phyloP scores from a whole-genome alignment of 139 green algal genomes.

The Desmodesmus armatus region DNA sequence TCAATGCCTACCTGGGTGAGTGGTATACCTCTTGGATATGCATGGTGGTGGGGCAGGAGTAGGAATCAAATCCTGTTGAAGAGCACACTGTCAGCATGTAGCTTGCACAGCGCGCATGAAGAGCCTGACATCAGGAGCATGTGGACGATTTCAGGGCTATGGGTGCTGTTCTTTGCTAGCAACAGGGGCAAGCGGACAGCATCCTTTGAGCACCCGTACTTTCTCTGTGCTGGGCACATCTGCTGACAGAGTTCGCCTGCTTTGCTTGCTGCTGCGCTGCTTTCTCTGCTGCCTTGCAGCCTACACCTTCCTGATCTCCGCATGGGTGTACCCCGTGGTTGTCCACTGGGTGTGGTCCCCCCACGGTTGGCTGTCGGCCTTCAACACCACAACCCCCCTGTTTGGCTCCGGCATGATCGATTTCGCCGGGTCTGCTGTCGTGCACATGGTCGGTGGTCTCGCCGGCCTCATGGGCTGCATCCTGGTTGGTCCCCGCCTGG shows the following conservation, averaged over 20 bases:
- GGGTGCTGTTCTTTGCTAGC: too few species aligned
- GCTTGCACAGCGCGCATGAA: too few species aligned
- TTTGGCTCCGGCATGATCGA: slow-evolving; percentile 81
- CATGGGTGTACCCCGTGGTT: slow-evolving; percentile 80
- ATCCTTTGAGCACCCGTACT: not conserved
- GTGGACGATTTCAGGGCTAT: too few species aligned
- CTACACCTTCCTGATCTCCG: slow-evolving; percentile 56
- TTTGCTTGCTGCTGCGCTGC: not conserved
- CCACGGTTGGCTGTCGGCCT: slow-evolving; percentile 73
- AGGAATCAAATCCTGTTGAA: too few species aligned
- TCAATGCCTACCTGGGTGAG: slow-evolving; percentile 71
- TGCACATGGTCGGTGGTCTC: slow-evolving; percentile 86
- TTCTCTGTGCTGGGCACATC: not conserved
- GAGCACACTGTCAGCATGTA: too few species aligned
- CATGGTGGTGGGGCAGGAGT: too few species aligned
- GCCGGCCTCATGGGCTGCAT: slow-evolving; percentile 72
- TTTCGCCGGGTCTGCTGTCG: slow-evolving; percentile 78
- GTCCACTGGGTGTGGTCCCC: slow-evolving; percentile 76
- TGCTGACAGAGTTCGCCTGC: too few species aligned
- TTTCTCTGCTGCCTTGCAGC: slow-evolving; percentile 20
- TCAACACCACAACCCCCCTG: slow-evolving; percentile 47
- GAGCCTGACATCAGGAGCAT: too few species aligned
- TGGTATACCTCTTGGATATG: too few species aligned
- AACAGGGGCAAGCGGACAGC: too few species aligned
- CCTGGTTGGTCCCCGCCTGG: slow-evolving; percentile 91